phyloP scores from a whole-genome alignment of 2,329 filamentous ascomycete genomes.

The Gnomoniopsis sp. region DNA sequence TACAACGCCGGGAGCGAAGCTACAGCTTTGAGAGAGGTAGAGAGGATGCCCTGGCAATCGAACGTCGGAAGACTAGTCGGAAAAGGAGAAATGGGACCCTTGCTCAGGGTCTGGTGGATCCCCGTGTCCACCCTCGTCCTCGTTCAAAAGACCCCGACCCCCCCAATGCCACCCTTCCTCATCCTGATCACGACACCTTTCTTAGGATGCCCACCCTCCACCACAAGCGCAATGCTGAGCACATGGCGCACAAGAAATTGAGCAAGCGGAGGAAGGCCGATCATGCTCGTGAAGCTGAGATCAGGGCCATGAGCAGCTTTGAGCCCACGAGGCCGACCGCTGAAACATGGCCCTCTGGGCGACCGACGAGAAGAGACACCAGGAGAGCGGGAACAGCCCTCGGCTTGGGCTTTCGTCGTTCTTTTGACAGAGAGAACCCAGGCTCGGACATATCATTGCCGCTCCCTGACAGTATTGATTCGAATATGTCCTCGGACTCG shows the following conservation, averaged over 20 bases:
- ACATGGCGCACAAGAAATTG: conserved; percentile 63
- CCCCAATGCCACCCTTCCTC: conserved; percentile 5
- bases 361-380: conserved; percentile 59
- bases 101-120: conserved; percentile 16
- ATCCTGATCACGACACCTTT: conserved; percentile 25
- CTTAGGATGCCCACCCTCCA: conserved; percentile 52
- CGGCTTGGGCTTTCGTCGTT: conserved; percentile 41
- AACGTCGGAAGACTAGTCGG: conserved; percentile 23
- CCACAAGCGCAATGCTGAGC: conserved; percentile 58
- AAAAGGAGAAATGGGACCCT: conserved; percentile 22
- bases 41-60: conserved; percentile 49
- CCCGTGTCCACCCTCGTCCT: conserved; percentile 15
- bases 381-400: conserved; percentile 59
- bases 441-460: conserved; percentile 74
- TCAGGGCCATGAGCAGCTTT: conserved; percentile 75
- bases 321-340: conserved; percentile 62
- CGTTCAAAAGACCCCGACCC: conserved; percentile 11
- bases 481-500: conserved; percentile 70
- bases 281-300: conserved; percentile 78
- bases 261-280: conserved; percentile 77
- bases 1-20: conserved; percentile 45
- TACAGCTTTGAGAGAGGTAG: conserved; percentile 63
- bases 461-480: conserved; percentile 69
- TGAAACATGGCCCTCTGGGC: conserved; percentile 57
- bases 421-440: conserved; percentile 49